Base-by-base conservation (phyloP, 495 filamentous ascomycete species). In the Aspergillus panamensis region DNA sequence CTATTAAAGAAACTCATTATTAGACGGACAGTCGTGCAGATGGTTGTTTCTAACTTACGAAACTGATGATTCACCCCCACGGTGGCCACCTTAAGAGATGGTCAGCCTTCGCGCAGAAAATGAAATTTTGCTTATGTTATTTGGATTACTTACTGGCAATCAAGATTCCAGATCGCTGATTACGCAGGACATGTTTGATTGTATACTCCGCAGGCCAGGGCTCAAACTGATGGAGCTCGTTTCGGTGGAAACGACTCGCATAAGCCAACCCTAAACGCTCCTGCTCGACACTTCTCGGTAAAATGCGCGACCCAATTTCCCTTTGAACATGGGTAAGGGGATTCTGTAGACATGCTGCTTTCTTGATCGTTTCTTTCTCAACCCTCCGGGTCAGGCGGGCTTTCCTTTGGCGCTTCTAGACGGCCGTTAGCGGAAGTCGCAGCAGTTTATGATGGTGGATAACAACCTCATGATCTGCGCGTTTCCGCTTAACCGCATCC, bases 401-500 rank as follows among this genome's bases (percentile, higher is more conserved):
- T 57, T 65, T 66, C 21, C 65, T 64, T 54, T 73, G 59, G 3
- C 63, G 63, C 58, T 68, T 68, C 72, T 76, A 56, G 30, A 6
- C 8, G 43, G 33, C 0, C 21, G n/a, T 61, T 45, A 61, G 39
- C 32, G 17, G 33, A 33, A 32, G 7, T 32, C 67, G 64, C 30
- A 48, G 19, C 29, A 17, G 12, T 19, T 9, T 47, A 33, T 42
- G 25, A 48, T 50, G 9, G 37, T 2, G 25, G 12, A 17, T 6
- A n/a, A 48, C 52, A n/a, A 78, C 75, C 68, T 75, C 64, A 30
- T 72, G 59, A 8, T 76, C 72, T 16, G 57, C 62, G 7, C 72
- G 61, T 56, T 72, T 71, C 25, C 72, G 72, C 53, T 73, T 75
- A 39, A 85, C 72, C 14, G 77, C 71, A 20, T 77, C 73, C 45